Evolutionary conservation across 2,329 filamentous ascomycete genomes (phyloP).

Genomic region (Orbilia quercus): DNA sequence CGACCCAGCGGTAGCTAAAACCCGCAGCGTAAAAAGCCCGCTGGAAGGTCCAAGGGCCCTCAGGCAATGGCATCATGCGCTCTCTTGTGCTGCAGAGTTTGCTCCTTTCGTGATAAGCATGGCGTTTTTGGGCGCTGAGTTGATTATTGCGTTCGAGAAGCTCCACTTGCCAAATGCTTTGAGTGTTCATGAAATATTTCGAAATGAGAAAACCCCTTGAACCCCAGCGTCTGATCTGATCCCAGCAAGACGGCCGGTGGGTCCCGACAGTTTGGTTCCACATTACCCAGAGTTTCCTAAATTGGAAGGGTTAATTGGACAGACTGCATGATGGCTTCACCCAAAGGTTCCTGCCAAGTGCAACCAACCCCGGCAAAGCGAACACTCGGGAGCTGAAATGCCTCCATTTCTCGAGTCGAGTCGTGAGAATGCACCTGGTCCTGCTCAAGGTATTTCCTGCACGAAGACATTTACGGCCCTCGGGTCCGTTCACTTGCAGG

Average conservation of each 20-base stretch:
- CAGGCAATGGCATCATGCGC: constrained; percentile 33
- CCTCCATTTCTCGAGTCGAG: constrained; percentile 19
- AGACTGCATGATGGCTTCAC: constrained; percentile 53
- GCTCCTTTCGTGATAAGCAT: constrained; percentile 34
- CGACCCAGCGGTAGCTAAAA: constrained; percentile 36
- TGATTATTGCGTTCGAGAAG: constrained; percentile 19
- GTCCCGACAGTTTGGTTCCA: constrained; percentile 55
- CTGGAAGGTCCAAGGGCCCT: constrained; percentile 9
- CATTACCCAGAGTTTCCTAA: constrained; percentile 33
- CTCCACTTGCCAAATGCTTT: constrained; percentile 8
- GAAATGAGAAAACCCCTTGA: constrained; percentile 38
- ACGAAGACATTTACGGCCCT: constrained; percentile 29
- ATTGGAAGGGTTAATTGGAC: constrained; percentile 55
- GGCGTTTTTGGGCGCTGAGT: constrained; percentile 34
- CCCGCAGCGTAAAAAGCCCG: neutral
- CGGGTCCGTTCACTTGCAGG: constrained; percentile 24
- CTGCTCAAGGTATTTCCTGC: constrained; percentile 33
- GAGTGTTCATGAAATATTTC: constrained; percentile 23
- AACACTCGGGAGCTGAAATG: constrained; percentile 40
- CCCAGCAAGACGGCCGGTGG: constrained; percentile 56
- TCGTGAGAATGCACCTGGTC: neutral
- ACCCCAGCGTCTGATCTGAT: constrained; percentile 49
- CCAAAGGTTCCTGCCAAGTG: constrained; percentile 54
- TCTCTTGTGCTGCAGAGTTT: constrained; percentile 32
- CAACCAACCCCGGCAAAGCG: constrained; percentile 33